These are phyloP conservation scores for Fusarium sp. DNA, from an alignment of 2,329 filamentous ascomycete genomes.

Conservation along the genomic window DNA sequence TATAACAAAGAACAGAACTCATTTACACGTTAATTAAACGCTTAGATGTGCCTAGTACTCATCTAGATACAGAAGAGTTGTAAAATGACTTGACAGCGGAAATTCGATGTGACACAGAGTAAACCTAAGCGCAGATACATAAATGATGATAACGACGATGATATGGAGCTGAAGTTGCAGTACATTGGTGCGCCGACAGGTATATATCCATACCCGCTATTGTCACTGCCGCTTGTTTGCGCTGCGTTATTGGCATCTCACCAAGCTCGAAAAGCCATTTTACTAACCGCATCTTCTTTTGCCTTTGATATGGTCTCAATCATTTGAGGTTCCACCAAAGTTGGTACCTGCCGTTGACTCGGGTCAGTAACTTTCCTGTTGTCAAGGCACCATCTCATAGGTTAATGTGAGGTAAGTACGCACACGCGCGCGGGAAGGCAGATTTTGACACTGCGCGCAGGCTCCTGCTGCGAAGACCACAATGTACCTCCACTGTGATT, in stretches of 20 bases:
- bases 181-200: neutral
- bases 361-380: neutral
- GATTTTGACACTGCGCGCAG: slow-evolving; percentile 5
- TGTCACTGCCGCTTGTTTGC: slow-evolving; percentile 8
- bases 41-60: neutral
- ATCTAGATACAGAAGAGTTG: neutral
- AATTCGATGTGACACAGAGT: neutral
- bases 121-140: neutral
- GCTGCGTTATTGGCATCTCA: slow-evolving; percentile 2
- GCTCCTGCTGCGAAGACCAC: slow-evolving; percentile 18
- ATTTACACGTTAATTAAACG: too few relatives aligned
- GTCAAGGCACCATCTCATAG: neutral
- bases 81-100: neutral
- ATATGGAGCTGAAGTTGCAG: neutral
- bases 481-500: slow-evolving; percentile 21
- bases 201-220: neutral
- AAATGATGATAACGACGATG: neutral
- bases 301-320: neutral
- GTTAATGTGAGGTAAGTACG: neutral
- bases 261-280: neutral
- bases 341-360: slow-evolving; percentile 3
- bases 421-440: neutral
- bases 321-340: slow-evolving; percentile 3
- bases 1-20: neutral
- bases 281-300: neutral